Conservation (phyloP, 805 yeast species). For the Alloascoidea hylecoeti region DNA sequence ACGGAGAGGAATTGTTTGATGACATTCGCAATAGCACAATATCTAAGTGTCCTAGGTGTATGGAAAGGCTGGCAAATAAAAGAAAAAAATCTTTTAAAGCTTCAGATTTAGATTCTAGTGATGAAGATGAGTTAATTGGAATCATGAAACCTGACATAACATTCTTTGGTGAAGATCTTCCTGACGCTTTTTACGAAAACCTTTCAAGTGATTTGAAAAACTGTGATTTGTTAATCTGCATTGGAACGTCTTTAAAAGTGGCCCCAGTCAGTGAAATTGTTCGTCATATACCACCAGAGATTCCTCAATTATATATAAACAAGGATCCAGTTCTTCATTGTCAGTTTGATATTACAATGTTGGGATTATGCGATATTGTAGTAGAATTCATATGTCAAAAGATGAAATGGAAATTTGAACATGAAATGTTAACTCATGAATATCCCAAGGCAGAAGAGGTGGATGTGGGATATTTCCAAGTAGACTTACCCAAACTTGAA, state of each 20-base stretch:
- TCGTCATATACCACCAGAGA: slow-evolving; percentile 49
- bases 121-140: slow-evolving; percentile 31
- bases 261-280: slow-evolving; percentile 87
- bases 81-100: neutral
- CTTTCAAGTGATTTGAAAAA: slow-evolving; percentile 29
- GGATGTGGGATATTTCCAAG: too few relatives aligned
- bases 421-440: slow-evolving; percentile 16
- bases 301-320: slow-evolving; percentile 74
- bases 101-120: slow-evolving; percentile 14
- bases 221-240: slow-evolving; percentile 72
- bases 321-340: slow-evolving; percentile 63
- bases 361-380: slow-evolving; percentile 78
- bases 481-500: too few relatives aligned
- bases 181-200: slow-evolving; percentile 34
- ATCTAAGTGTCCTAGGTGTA: slow-evolving; percentile 64
- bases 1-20: slow-evolving; percentile 53
- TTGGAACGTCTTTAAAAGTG: slow-evolving; percentile 86
- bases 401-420: slow-evolving; percentile 48
- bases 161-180: slow-evolving; percentile 79
- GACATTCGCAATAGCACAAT: slow-evolving; percentile 44
- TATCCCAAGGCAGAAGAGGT: too few relatives aligned
- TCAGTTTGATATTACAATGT: slow-evolving; percentile 62
- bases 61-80: slow-evolving; percentile 5
- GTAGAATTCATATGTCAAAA: slow-evolving; percentile 48
- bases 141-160: slow-evolving; percentile 90